Conservation (phyloP, 225 moss, liverwort and hornwort species). For the Pleurozium schreberi region DNA sequence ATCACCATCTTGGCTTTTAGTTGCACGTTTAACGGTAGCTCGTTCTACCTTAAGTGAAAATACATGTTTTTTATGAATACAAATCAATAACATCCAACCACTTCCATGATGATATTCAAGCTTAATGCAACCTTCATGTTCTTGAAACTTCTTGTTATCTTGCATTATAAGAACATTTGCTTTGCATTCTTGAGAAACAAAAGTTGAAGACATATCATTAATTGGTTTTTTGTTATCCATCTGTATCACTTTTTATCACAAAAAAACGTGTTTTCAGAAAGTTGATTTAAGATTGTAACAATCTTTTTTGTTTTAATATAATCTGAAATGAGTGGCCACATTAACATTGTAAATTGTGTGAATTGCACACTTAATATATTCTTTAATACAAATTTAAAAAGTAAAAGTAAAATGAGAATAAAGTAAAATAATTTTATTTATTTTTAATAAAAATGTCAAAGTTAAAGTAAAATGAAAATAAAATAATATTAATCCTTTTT, state of each 20-base stretch:
- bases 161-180: conserved; percentile 37
- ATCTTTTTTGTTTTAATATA: too few relatives aligned
- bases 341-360: background rate
- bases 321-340: too few relatives aligned
- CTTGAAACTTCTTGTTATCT: conserved; percentile 18
- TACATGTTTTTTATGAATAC: background rate
- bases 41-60: conserved; percentile 31
- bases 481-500: too few relatives aligned
- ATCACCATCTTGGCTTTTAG: conserved; percentile 18
- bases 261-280: accelerated
- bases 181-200: conserved; percentile 14
- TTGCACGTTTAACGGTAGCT: conserved; percentile 16
- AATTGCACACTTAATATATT: background rate
- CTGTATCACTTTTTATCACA: background rate
- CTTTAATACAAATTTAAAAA: background rate
- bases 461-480: too few relatives aligned
- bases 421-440: too few relatives aligned
- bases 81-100: conserved; percentile 25
- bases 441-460: too few relatives aligned
- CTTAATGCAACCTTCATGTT: conserved; percentile 27
- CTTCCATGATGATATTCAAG: conserved; percentile 21
- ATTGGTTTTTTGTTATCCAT: background rate
- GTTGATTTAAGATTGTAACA: too few relatives aligned
- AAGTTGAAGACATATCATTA: background rate
- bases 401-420: background rate